These are phyloP conservation scores for Globisporangium lucens DNA, from an alignment of 352 stramenopile genomes.

Conservation along the genomic window DNA sequence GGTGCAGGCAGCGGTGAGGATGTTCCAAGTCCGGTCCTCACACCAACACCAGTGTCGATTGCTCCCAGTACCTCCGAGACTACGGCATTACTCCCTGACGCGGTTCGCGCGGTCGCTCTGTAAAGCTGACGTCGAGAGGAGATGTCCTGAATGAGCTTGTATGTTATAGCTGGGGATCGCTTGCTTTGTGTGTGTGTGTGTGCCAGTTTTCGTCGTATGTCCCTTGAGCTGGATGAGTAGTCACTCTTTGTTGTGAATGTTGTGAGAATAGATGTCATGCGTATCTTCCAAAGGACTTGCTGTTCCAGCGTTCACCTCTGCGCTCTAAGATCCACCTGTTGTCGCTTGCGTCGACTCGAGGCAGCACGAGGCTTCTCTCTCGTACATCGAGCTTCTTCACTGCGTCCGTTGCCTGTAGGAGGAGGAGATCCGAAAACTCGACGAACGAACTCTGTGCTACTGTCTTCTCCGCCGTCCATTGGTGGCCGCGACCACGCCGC, in stretches of 20 bases:
- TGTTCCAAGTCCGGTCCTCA: too few relatives aligned
- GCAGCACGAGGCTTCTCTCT: constrained; percentile 18
- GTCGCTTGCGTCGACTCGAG: constrained; percentile 60
- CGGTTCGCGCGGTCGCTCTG: not conserved
- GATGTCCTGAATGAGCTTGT: too few relatives aligned
- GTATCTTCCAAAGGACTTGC: too few relatives aligned
- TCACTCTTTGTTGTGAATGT: too few relatives aligned
- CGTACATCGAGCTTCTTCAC: constrained; percentile 42
- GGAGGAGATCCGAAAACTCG: constrained; percentile 41
- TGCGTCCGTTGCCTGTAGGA: constrained; percentile 31
- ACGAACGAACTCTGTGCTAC: constrained; percentile 39
- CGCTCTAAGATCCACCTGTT: constrained; percentile 46
- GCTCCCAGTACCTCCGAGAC: not conserved
- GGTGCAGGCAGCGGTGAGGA: not conserved
- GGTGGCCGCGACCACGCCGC: constrained; percentile 47
- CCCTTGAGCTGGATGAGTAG: too few relatives aligned
- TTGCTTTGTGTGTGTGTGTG: too few relatives aligned
- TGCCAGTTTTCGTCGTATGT: too few relatives aligned
- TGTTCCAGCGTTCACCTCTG: constrained; percentile 1
- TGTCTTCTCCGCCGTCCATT: constrained; percentile 31
- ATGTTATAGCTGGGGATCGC: too few relatives aligned
- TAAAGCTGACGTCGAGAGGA: not conserved
- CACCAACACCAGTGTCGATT: not conserved
- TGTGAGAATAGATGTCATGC: too few relatives aligned
- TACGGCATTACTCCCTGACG: not conserved